Evolutionary conservation across 805 yeast genomes (phyloP).

Genomic region (Candida glaebosa): DNA sequence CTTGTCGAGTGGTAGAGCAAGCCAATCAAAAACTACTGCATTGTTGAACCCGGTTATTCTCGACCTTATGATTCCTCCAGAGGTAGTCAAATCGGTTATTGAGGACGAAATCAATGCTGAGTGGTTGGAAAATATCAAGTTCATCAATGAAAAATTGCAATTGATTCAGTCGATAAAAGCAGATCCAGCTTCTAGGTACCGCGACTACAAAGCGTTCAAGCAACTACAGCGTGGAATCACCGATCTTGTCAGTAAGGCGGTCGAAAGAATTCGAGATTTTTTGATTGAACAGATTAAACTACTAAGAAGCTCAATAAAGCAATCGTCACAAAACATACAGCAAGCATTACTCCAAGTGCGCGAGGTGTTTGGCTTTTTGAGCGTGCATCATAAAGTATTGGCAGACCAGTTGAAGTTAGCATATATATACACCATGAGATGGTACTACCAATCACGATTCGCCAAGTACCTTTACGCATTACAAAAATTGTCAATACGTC

Average conservation of each 20-base stretch:
- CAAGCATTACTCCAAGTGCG: conserved; percentile 57
- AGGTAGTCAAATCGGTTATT: conserved; percentile 54
- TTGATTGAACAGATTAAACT: conserved; percentile 61
- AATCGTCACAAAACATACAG: conserved; percentile 75
- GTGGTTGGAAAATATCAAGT: conserved; percentile 68
- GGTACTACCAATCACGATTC: conserved; percentile 86
- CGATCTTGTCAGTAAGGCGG: conserved; percentile 54
- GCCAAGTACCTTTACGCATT: conserved; percentile 71
- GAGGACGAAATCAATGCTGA: conserved; percentile 51
- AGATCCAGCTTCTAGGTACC: not conserved
- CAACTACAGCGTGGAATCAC: conserved; percentile 39
- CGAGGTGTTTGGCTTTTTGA: conserved; percentile 58
- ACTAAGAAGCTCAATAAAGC: conserved; percentile 52
- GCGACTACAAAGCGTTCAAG: conserved; percentile 18
- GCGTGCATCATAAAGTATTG: conserved; percentile 51
- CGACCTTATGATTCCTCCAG: conserved; percentile 74
- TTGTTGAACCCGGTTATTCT: conserved; percentile 71
- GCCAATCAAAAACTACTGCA: conserved; percentile 27
- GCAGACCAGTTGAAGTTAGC: conserved; percentile 76
- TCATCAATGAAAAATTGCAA: conserved; percentile 54
- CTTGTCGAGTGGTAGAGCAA: conserved; percentile 23
- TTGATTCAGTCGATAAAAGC: conserved; percentile 35
- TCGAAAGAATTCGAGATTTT: conserved; percentile 74
- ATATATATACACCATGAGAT: conserved; percentile 81
- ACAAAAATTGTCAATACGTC: conserved; percentile 55